Conservation (phyloP, 495 filamentous ascomycete species). For the Parachaetomium inaequale region DNA sequence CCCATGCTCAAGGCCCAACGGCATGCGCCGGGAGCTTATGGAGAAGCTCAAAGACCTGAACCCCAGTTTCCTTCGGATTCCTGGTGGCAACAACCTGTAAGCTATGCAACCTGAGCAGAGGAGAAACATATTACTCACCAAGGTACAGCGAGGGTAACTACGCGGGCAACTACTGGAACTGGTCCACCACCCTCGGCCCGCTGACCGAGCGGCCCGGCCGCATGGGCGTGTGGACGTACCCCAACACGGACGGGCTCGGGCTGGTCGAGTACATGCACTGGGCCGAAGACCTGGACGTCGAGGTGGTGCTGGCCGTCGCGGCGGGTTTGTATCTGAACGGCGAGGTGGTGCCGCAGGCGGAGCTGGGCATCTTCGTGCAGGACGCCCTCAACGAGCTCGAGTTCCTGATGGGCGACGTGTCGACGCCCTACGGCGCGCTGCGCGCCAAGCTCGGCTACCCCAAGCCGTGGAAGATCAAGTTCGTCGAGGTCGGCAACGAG, state of each 20-base stretch:
- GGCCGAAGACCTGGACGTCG: conserved; percentile 60
- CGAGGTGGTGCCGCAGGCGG: conserved; percentile 37
- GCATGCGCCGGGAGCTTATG: conserved; percentile 57
- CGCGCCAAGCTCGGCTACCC: conserved; percentile 55
- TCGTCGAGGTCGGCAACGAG: conserved; percentile 65
- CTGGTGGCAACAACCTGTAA: conserved; percentile 62
- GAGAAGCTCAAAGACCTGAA: conserved; percentile 52
- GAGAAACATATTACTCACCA: background rate
- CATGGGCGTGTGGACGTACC: conserved; percentile 58
- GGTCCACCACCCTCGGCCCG: conserved; percentile 65
- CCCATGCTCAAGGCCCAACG: conserved; percentile 47
- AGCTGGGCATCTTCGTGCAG: conserved; percentile 48
- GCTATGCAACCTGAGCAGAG: background rate
- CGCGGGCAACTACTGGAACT: conserved; percentile 56
- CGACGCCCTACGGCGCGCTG: conserved; percentile 56
- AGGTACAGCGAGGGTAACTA: conserved; percentile 46
- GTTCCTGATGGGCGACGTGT: conserved; percentile 56
- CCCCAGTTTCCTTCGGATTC: conserved; percentile 59
- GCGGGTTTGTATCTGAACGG: conserved; percentile 61
- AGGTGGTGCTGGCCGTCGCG: conserved; percentile 46
- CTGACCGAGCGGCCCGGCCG: conserved; percentile 60
- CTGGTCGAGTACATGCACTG: conserved; percentile 63
- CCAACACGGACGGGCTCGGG: conserved; percentile 61
- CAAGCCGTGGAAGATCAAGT: conserved; percentile 55
- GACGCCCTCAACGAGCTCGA: conserved; percentile 66